phyloP scores from a whole-genome alignment of 192 early-diverging fungal genomes.

The Coemansia sp. region DNA sequence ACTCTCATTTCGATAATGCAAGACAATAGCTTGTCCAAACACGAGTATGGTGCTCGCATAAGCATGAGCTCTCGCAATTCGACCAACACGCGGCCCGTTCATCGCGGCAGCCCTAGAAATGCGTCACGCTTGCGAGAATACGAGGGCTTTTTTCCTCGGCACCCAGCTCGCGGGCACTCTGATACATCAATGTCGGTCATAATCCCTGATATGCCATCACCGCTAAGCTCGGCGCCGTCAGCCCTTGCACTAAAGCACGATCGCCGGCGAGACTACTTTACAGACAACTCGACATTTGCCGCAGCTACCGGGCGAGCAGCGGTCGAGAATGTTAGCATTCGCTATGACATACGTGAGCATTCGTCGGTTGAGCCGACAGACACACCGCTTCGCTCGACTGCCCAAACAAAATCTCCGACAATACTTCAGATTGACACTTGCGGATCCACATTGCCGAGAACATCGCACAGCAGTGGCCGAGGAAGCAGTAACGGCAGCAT shows the following conservation, averaged over 20 bases:
- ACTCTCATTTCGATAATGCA: slow-evolving; percentile 3
- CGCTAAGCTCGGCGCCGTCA: slow-evolving; percentile 36
- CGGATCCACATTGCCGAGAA: slow-evolving; percentile 2
- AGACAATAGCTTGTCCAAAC: not conserved
- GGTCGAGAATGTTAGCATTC: slow-evolving; percentile 28
- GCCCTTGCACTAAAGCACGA: slow-evolving; percentile 39
- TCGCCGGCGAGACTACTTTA: slow-evolving; percentile 44
- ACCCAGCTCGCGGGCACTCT: slow-evolving; percentile 32
- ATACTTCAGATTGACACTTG: slow-evolving; percentile 19
- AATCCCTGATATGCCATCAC: slow-evolving; percentile 31
- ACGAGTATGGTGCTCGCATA: slow-evolving; percentile 10
- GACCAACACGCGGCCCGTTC: slow-evolving; percentile 2
- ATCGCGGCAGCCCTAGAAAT: slow-evolving; percentile 1
- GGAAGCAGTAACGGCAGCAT: slow-evolving; percentile 8
- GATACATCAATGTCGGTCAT: slow-evolving; percentile 38
- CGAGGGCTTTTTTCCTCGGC: slow-evolving; percentile 31
- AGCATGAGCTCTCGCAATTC: slow-evolving; percentile 3
- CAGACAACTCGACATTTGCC: slow-evolving; percentile 32
- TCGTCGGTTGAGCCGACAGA: slow-evolving; percentile 19
- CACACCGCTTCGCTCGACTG: slow-evolving; percentile 5
- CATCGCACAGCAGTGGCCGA: slow-evolving; percentile 3
- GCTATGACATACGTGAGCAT: slow-evolving; percentile 31
- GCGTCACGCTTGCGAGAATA: slow-evolving; percentile 17
- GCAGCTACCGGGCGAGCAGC: slow-evolving; percentile 41
- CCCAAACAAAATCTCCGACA: slow-evolving; percentile 7